Evolutionary conservation across 495 filamentous ascomycete species (phyloP).

Genomic region (Aspergillus nidulans): DNA sequence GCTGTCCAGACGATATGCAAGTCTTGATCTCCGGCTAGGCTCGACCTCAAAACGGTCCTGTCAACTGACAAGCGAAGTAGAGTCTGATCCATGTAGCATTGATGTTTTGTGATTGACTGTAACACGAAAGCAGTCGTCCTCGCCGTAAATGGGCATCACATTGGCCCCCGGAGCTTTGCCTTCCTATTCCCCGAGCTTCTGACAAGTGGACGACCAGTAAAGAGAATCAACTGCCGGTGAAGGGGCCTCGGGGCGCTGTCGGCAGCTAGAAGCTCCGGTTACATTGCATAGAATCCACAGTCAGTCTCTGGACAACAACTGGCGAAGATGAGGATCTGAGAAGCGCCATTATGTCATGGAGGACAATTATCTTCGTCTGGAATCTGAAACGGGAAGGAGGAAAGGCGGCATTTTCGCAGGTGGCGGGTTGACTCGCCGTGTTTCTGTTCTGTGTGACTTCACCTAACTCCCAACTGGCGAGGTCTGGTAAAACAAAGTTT

Average conservation of each 20-base stretch:
- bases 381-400: slow-evolving; percentile 4
- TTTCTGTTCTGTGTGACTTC: slow-evolving; percentile 11
- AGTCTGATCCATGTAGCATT: slow-evolving; percentile 14
- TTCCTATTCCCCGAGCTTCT: neutral
- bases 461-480: neutral
- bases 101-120: slow-evolving; percentile 11
- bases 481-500: slow-evolving; percentile 3
- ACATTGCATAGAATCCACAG: slow-evolving; percentile 13
- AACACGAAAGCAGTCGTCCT: slow-evolving; percentile 7
- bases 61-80: neutral
- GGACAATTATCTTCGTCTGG: neutral
- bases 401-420: slow-evolving; percentile 3
- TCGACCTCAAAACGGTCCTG: neutral
- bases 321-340: neutral
- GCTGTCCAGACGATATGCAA: neutral
- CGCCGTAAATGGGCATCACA: slow-evolving; percentile 6
- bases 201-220: neutral
- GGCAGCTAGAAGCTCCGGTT: slow-evolving; percentile 12
- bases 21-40: neutral
- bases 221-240: neutral
- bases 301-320: neutral
- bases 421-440: slow-evolving; percentile 1
- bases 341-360: neutral
- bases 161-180: neutral
- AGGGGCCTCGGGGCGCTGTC: neutral